Base-by-base conservation (phyloP, 139 green algal species). In the Coelastrella sp. region DNA sequence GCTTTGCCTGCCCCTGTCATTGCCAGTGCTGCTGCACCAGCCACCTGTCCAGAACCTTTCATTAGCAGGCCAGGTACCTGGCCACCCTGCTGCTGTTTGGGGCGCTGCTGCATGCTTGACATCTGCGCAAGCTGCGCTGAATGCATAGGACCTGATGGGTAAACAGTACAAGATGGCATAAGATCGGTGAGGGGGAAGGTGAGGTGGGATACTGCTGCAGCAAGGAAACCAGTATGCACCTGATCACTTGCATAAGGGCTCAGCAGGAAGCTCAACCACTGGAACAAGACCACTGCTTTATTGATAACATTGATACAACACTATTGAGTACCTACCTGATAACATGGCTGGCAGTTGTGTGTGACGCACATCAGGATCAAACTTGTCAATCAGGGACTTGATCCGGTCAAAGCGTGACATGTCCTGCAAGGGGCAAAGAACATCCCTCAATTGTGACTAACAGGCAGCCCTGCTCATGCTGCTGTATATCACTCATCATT, bases 311-410 rank as follows among this genome's bases (percentile, higher is more conserved):
- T 47, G 32, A 1, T 2, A 71, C 61, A 71, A 71, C 61, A 71
- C 61, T 47, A 47, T 47, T 47, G 32, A 47, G 32, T 47, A 71
- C 61, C 0, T 19, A 71, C 61, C 61, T 71, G 8, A 19, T 13
- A 19, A 13, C 61, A 71, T 13, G 10, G 61, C 61, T 19, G 8
- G 61, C 8, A 10, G 60, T 65, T 57, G n/a, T 77, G 56, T 14
- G 47, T 60, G 74, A 60, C 89, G 80, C 54, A 91, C 86, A 20
- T 97, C 95, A 7, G 95, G 94, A 83, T 96, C 94, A 82, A 94
- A 97, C 87, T 95, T 96, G n/a, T 93, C 91, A 3, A 97, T 92
- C 16, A 97, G 93, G n/a, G 92, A 82, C 64, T 92, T 92, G 7
- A 94, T 96, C 54, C 87, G 92, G 2, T 97, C 91, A 87, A 94